These are phyloP conservation scores for Harringtonia lauricola DNA, from an alignment of 2,329 filamentous ascomycete species.

Conservation along the genomic window DNA sequence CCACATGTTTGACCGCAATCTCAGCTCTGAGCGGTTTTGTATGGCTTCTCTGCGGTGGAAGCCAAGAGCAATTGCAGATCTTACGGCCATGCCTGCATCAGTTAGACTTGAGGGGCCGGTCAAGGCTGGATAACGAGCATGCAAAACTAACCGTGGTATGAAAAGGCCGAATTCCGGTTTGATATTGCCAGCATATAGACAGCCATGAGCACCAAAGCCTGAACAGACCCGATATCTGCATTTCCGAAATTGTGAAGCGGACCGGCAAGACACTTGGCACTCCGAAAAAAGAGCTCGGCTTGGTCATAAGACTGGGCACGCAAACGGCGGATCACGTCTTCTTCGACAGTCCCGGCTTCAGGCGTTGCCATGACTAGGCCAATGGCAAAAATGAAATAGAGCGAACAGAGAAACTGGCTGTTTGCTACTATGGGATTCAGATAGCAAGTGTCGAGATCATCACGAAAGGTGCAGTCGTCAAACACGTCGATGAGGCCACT, in stretches of 20 bases:
- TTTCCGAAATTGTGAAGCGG: conserved; percentile 42
- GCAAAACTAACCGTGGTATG: conserved; percentile 38
- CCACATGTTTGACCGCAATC: conserved; percentile 47
- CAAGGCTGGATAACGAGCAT: background rate
- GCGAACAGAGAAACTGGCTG: conserved; percentile 42
- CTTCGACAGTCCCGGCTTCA: conserved; percentile 34
- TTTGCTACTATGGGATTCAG: conserved; percentile 37
- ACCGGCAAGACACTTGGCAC: conserved; percentile 40
- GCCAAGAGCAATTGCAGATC: conserved; percentile 50
- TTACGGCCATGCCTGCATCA: conserved; percentile 47
- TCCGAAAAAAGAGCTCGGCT: conserved; percentile 52
- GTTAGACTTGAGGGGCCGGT: background rate
- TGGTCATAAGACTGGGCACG: conserved; percentile 34
- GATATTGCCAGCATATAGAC: conserved; percentile 52
- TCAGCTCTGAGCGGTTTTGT: conserved; percentile 13
- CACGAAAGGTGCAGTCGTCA: conserved; percentile 36
- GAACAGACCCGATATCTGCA: conserved; percentile 53
- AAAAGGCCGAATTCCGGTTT: conserved; percentile 51
- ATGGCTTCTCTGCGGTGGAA: conserved; percentile 51
- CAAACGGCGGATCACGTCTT: conserved; percentile 38
- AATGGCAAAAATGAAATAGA: conserved; percentile 53
- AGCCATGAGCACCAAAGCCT: conserved; percentile 52
- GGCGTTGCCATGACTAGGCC: conserved; percentile 48
- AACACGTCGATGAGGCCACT: conserved; percentile 51
- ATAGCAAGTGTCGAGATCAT: conserved; percentile 41